phyloP scores from a whole-genome alignment of 2,329 filamentous ascomycete species.

The Fusarium piperis region DNA sequence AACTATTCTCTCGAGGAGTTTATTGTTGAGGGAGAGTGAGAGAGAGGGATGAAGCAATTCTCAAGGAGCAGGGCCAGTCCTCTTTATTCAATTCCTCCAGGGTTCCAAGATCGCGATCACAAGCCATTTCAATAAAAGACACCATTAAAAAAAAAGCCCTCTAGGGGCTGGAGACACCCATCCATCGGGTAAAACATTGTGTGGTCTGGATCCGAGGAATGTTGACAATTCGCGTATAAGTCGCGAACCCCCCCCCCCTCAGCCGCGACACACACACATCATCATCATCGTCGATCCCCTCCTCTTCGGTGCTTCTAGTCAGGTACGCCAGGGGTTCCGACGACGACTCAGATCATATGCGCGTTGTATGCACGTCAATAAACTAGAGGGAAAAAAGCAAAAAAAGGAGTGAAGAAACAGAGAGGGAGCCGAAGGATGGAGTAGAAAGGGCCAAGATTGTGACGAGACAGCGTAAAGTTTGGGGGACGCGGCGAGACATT shows the following conservation, averaged over 20 bases:
- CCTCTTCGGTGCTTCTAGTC: constrained; percentile 17
- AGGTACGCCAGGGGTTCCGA: constrained; percentile 9
- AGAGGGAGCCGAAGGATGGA: not conserved
- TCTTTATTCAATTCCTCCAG: constrained; percentile 37
- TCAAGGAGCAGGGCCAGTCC: constrained; percentile 26
- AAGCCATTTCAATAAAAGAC: constrained; percentile 28
- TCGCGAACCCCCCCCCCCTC: constrained; percentile 33
- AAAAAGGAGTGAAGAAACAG: constrained; percentile 9
- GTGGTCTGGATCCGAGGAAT: constrained; percentile 30
- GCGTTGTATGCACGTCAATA: constrained; percentile 9
- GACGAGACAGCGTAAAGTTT: constrained; percentile 19
- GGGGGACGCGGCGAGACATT: constrained; percentile 22
- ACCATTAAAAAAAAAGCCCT: not conserved
- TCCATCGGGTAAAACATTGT: constrained; percentile 28
- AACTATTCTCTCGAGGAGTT: constrained; percentile 9
- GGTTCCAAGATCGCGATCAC: not conserved
- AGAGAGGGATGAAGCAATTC: constrained; percentile 22
- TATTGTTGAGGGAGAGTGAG: constrained; percentile 13
- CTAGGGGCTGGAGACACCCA: constrained; percentile 29
- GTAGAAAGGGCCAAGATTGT: constrained; percentile 18
- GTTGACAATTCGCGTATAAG: constrained; percentile 29
- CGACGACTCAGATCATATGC: constrained; percentile 28
- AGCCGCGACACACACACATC: not conserved
- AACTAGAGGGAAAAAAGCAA: constrained; percentile 13
- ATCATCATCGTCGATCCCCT: not conserved